Percentiles rank a stretch among this genome's conserved stretches.
Evolutionary conservation across 2,329 filamentous ascomycete genomes (phyloP).

Genomic region (Botrytis paeoniae): DNA sequence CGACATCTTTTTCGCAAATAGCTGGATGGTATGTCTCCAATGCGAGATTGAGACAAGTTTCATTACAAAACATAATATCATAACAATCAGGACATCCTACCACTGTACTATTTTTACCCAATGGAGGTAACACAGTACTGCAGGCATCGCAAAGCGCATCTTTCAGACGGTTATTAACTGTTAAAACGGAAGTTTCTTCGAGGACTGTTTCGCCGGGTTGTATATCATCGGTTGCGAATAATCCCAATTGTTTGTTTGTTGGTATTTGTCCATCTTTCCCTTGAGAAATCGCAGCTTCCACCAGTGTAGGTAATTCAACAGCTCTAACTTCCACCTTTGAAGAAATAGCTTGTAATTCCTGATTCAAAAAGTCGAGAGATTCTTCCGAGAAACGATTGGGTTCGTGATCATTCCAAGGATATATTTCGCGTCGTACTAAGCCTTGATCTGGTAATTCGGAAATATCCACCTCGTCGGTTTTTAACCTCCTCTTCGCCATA

Average conservation of each 20-base stretch:
- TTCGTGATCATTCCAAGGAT: constrained; percentile 66
- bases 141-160: constrained; percentile 89
- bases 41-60: constrained; percentile 56
- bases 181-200: constrained; percentile 79
- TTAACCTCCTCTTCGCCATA: constrained; percentile 50
- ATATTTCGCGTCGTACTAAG: constrained; percentile 66
- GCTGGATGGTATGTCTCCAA: constrained; percentile 60
- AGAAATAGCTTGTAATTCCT: constrained; percentile 63
- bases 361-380: constrained; percentile 70
- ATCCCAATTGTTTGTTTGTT: constrained; percentile 74
- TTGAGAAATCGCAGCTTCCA: constrained; percentile 47
- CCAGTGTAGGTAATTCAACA: constrained; percentile 69
- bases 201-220: constrained; percentile 72
- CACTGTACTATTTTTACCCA: constrained; percentile 47
- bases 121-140: constrained; percentile 65
- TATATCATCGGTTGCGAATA: constrained; percentile 85
- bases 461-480: constrained; percentile 45
- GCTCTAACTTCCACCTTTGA: constrained; percentile 79
- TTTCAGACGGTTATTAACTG: constrained; percentile 83
- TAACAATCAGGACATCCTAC: constrained; percentile 59
- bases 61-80: constrained; percentile 65
- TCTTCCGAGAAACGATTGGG: constrained; percentile 68
- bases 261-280: constrained; percentile 50
- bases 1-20: constrained; percentile 64
- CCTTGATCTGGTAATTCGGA: constrained; percentile 65